These are phyloP conservation scores for Nemania sp. DNA, from an alignment of 2,329 filamentous ascomycete species.

Conservation along the genomic window DNA sequence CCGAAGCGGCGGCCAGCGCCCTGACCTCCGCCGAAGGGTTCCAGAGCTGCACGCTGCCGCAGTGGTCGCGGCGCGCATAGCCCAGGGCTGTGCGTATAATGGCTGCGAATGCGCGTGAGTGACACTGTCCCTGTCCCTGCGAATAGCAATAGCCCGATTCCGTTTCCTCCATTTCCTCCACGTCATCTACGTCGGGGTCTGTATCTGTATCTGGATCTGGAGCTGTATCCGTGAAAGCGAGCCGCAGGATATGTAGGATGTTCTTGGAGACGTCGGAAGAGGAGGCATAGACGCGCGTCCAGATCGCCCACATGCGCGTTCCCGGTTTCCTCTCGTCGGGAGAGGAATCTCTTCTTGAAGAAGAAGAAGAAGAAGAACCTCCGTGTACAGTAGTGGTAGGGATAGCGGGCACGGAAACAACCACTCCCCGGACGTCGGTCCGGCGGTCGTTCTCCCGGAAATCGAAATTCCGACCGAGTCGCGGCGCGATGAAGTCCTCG, in stretches of 20 bases:
- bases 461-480: too few species aligned
- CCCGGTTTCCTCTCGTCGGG: too few species aligned
- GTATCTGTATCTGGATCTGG: too few species aligned
- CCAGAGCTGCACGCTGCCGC: slow-evolving; percentile 77
- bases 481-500: slow-evolving; percentile 74
- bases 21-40: slow-evolving; percentile 67
- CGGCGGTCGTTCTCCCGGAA: slow-evolving; percentile 44
- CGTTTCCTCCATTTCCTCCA: too few species aligned
- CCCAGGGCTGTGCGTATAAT: slow-evolving; percentile 68
- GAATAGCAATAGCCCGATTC: too few species aligned
- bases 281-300: slow-evolving; percentile 67
- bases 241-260: slow-evolving; percentile 68
- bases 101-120: slow-evolving; percentile 56
- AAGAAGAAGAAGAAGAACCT: background rate
- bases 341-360: too few species aligned
- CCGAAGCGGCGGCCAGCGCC: slow-evolving; percentile 50
- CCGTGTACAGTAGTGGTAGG: background rate
- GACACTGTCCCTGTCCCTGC: too few species aligned
- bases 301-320: slow-evolving; percentile 72
- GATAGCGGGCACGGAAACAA: background rate
- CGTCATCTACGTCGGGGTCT: too few species aligned
- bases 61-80: slow-evolving; percentile 72
- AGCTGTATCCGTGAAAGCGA: too few species aligned
- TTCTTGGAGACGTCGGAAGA: slow-evolving; percentile 58
- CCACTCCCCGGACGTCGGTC: slow-evolving; percentile 70